Base-by-base conservation (phyloP, 164 flowering plant species). In the Akebia trifoliata region DNA sequence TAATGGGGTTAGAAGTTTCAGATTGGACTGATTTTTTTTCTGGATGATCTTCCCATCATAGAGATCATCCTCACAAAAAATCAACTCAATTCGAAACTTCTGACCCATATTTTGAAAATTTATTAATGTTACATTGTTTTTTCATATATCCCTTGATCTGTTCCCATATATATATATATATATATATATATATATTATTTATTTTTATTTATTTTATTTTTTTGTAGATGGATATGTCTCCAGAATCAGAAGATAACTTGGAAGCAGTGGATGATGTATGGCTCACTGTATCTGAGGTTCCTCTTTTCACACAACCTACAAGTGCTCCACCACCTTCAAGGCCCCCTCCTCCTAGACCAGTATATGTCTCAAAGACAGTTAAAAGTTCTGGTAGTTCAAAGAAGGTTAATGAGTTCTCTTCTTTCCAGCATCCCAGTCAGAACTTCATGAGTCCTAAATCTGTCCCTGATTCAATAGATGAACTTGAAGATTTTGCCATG, bases 291-390 rank as follows among this genome's bases (percentile, higher is more conserved):
- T 80, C 85, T 31, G 97, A 90, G 67, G 63, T 93, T 69, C 96
- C 89, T 70, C 89, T 93, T 56, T 83, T 76, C 57, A 93, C 99
- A 5, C 88, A 81, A 60, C 99, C 95, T 9, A 87, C 97, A 53
- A 72, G 74, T 73, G 92, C 96, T 56, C 96, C 99, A 44, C 97
- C 99, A 17, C 99, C 99, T 65, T 81, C 97, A 65, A 87, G 99
- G 64, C 97, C 96, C 7, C 97, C 97, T 52, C 81, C 97, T 57
- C 78, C 90, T 15, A 76, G 81, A 66, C 87, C 92, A 18, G 68
- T 76, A 10, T 73, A 68, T 6, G 28, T 60, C 61, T 62, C 78
- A 28, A 87, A 68, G 65, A 56, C 71, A n/a, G 80, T 67, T 36
- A 45, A 50, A 26, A 65, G 78, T 62, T 72, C 65, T 37, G 59